These are phyloP conservation scores for Heliosperma pusillum DNA, from an alignment of 148 eudicot species.

Conservation along the genomic window DNA sequence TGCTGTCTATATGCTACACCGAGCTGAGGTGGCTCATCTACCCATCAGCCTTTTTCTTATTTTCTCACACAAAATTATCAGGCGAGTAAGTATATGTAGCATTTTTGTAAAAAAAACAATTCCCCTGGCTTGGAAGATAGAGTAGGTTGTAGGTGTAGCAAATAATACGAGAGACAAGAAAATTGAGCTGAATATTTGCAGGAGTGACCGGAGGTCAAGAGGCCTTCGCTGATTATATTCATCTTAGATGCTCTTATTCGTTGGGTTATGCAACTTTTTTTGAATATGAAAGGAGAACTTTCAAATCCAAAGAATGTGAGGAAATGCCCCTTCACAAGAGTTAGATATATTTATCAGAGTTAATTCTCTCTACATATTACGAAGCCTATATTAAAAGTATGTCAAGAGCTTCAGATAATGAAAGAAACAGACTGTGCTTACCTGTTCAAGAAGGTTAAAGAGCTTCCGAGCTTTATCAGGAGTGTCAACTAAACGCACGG, in stretches of 20 bases:
- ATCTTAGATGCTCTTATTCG: background rate
- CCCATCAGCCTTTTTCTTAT: background rate
- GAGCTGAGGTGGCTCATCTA: background rate
- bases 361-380: too few relatives aligned
- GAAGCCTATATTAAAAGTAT: background rate
- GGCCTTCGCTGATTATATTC: background rate
- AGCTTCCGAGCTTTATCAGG: constrained; percentile 90
- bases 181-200: background rate
- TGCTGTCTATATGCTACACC: background rate
- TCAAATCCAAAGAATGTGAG: background rate
- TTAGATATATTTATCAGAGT: background rate
- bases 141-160: background rate
- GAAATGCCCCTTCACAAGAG: background rate
- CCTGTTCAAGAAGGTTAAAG: constrained; percentile 86
- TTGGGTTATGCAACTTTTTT: background rate
- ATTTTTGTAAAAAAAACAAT: background rate
- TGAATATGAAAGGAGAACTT: background rate
- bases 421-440: constrained; percentile 15
- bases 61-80: background rate
- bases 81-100: background rate
- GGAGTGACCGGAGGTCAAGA: background rate
- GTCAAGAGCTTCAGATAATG: background rate
- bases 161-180: background rate
- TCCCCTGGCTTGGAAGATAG: background rate
- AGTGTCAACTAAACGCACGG: constrained; percentile 63